Evolutionary conservation across 768 basidiomycete species (phyloP), one percentile per base, ranked within the genome.

Genomic region (Ramaria rubella): DNA sequence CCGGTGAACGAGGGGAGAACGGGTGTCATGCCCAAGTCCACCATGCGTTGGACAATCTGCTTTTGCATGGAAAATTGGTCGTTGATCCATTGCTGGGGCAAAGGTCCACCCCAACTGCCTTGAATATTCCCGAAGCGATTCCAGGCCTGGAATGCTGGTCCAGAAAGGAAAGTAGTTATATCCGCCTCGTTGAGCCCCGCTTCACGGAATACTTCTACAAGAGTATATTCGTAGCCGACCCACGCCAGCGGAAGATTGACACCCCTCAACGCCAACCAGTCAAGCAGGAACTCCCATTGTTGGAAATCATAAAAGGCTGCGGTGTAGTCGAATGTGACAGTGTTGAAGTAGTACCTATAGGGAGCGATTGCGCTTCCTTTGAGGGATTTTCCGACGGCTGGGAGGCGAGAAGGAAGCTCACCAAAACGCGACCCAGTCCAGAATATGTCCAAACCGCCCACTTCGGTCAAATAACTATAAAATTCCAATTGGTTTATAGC

Each of bases 41-140:
- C 50, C 70, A 74, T 73, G 26, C 74, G 73, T 14, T 61, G 57
- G 19, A 75, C 46, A 54, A 75, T 65, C 53, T 65, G 65, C 55
- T 71, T 69, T 58, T 73, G 71, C 5, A 75, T 66, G 1, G 62
- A 57, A 31, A 68, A 71, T 56, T 75, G 75, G 46, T 75, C 70
- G 17, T 65, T 53, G 46, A 74, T 59, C 74, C 74, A 75, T 38
- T 71, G 65, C 43, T 59, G 64, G 1, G 75, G 71, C 5, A 75
- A 64, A 11, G 60, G 59, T 0, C 72, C 69, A 7, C 65, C 66
- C 73, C 73, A 76, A 59, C 70, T 69, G 9, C 70, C 68, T 58
- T 75, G 74, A 30, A 75, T 69, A 51, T 75, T 75, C 3, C 74
- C 74, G 49, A 75, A 75, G 15, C 74, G 67, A 59, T 75, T 74